Base-by-base conservation (phyloP, 768 basidiomycete genomes). In the Lactifluus volemus region DNA sequence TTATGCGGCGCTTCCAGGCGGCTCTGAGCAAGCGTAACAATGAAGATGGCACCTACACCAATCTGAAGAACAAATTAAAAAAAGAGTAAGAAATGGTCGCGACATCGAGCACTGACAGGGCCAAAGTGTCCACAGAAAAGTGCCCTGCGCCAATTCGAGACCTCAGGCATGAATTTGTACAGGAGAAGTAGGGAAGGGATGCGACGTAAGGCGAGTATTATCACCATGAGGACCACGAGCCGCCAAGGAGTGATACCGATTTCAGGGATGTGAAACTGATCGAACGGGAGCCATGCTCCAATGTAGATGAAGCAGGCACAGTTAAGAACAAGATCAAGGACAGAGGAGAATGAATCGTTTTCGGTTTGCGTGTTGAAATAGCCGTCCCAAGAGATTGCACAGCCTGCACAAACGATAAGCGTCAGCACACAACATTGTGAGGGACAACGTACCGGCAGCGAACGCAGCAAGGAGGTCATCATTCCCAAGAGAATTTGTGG, bases 41-140 rank as follows among this genome's bases (percentile, higher is more conserved):
- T 86, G 71, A 98, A 99, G 49, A 98, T 77, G 6, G 96, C 88
- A 0, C 88, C 85, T 25, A 97, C 93, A 54, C 95, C 95, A 89
- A 97, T 94, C 78, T 92, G 72, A 30, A 29, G 5, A 60, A 52
- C 32, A n/a, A 48, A 41, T 39, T 38, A n/a, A 15, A 15, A 32
- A 25, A 61, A 29, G 17, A 36, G 15, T 12, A 42, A 30, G 34
- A 36, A 29, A 32, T 12, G 19, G 8, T 10, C 19, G 47, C 4
- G 19, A 2, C 53, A 36, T 21, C 34, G 41, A 70, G 73, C 14
- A 67, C 61, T 54, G 41, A 63, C 61, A 25, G 61, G 61, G 83
- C 87, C 94, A 70, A 96, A 98, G 76, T 97, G 94, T 3, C 96
- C 96, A 5, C 81, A 84, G 70, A 98, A 97, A 4, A 93, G 64